phyloP scores from a whole-genome alignment of 495 filamentous ascomycete genomes.

The Daldinia grandis region DNA sequence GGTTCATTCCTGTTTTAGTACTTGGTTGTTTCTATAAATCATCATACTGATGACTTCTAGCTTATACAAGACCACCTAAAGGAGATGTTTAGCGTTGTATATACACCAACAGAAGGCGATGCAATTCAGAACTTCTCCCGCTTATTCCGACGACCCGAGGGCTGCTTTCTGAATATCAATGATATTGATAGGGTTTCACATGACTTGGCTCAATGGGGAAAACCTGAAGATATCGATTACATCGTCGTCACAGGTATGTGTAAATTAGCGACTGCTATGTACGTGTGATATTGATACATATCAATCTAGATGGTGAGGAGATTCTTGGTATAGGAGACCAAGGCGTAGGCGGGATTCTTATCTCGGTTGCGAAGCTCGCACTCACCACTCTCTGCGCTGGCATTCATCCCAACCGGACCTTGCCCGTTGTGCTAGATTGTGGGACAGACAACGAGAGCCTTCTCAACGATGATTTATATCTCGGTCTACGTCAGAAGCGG shows the following conservation, averaged over 20 bases:
- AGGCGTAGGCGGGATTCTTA: conserved; percentile 87
- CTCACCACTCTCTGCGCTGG: conserved; percentile 86
- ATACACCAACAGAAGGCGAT: conserved; percentile 92
- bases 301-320: conserved; percentile 57
- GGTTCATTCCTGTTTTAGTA: background rate
- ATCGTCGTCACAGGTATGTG: conserved; percentile 80
- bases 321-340: conserved; percentile 93
- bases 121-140: conserved; percentile 87
- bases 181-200: conserved; percentile 66
- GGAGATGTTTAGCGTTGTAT: conserved; percentile 90
- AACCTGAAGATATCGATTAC: conserved; percentile 80
- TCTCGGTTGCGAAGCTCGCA: conserved; percentile 83
- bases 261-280: background rate
- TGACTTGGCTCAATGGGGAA: conserved; percentile 72
- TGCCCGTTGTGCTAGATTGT: conserved; percentile 87
- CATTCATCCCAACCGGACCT: conserved; percentile 79
- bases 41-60: conserved; percentile 25
- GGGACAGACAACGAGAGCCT: conserved; percentile 84
- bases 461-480: conserved; percentile 80
- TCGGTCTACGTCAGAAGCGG: conserved; percentile 74
- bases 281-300: conserved; percentile 9
- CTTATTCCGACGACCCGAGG: conserved; percentile 79
- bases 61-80: conserved; percentile 59
- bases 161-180: conserved; percentile 66
- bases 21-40: background rate